These are phyloP conservation scores for Penicillium arizonense DNA, from an alignment of 495 filamentous ascomycete species.

Conservation along the genomic window DNA sequence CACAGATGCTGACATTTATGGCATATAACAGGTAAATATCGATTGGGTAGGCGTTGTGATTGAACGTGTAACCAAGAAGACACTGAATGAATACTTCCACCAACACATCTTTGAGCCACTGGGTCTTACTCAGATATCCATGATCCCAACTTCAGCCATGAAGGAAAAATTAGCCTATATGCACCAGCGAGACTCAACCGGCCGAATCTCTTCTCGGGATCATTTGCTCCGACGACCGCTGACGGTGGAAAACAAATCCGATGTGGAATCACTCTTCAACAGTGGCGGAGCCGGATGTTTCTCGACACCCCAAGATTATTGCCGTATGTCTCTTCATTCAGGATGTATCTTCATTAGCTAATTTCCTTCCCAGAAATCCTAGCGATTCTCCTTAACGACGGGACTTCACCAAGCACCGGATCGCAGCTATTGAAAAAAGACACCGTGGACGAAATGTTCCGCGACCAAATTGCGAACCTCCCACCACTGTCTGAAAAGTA, in stretches of 20 bases:
- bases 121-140: constrained; percentile 48
- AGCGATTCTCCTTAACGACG: constrained; percentile 49
- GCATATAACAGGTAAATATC: constrained; percentile 40
- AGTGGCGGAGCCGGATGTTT: constrained; percentile 57
- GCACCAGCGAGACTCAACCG: constrained; percentile 42
- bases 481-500: constrained; percentile 47
- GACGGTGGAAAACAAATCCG: constrained; percentile 22
- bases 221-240: constrained; percentile 49
- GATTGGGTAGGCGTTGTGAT: constrained; percentile 61
- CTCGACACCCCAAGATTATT: constrained; percentile 54
- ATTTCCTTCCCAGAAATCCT: constrained; percentile 31
- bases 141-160: constrained; percentile 55
- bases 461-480: constrained; percentile 56
- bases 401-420: constrained; percentile 46
- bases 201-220: constrained; percentile 39
- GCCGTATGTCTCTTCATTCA: constrained; percentile 35
- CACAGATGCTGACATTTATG: not conserved
- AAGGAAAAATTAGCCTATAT: constrained; percentile 47
- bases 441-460: constrained; percentile 59
- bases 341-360: not conserved
- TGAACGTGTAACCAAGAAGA: constrained; percentile 48
- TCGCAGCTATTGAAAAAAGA: constrained; percentile 42
- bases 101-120: constrained; percentile 57
- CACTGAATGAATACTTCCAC: constrained; percentile 56
- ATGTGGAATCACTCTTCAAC: constrained; percentile 42